Conservation (phyloP, 2,329 filamentous ascomycete genomes). For the Graphium sp. region DNA sequence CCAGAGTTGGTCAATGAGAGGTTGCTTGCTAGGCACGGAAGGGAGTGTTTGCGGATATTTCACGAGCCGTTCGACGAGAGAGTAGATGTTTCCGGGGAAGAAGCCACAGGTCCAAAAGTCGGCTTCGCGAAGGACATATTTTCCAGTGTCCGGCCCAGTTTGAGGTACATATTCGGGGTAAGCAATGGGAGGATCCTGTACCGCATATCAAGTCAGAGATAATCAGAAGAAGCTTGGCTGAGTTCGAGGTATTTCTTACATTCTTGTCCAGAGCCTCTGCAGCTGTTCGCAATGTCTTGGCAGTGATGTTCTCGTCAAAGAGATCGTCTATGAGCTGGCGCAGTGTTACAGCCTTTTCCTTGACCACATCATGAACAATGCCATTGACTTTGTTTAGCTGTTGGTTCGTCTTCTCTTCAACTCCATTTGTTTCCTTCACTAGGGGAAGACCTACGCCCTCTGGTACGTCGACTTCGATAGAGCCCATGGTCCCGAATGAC, state of each 20-base stretch:
- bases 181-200: slow-evolving; percentile 5
- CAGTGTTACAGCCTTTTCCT: no score
- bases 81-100: slow-evolving; percentile 18
- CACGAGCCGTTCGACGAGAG: slow-evolving; percentile 14
- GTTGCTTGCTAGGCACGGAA: slow-evolving; percentile 6
- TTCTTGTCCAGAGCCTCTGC: slow-evolving; percentile 4
- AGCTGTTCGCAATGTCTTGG: slow-evolving; percentile 7
- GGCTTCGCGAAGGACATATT: slow-evolving; percentile 6
- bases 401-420: no score
- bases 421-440: no score
- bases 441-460: no score
- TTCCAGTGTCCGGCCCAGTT: slow-evolving; percentile 6
- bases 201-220: background rate
- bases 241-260: slow-evolving; percentile 3
- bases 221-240: background rate
- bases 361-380: no score
- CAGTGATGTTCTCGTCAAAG: slow-evolving; percentile 6
- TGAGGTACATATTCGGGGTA: slow-evolving; percentile 9
- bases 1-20: slow-evolving; percentile 10
- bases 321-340: slow-evolving; percentile 3
- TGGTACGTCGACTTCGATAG: no score
- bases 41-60: slow-evolving; percentile 15
- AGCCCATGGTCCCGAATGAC: no score
- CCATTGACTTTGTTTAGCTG: no score
- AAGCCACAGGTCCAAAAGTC: slow-evolving; percentile 10